Base-by-base conservation (phyloP, 768 basidiomycete genomes). In the Leccinum variicolor region DNA sequence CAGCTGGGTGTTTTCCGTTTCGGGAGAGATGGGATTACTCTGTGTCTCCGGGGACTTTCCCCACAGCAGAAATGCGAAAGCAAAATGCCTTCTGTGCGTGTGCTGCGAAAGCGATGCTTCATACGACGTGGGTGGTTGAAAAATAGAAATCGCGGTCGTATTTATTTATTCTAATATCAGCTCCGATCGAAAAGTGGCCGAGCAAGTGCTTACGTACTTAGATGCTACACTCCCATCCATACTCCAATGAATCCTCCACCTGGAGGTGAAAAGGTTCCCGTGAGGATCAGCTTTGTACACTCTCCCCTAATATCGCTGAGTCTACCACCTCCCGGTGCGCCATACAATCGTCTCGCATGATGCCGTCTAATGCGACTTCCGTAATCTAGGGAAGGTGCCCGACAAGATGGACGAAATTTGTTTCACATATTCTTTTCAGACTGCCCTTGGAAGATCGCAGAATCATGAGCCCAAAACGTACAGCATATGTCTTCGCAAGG, bases 1-100 rank as follows among this genome's bases (percentile, higher is more conserved):
- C 75, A 79, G 84, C 79, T 80, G 83, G 86, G 76, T 70, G 87
- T 79, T 90, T 86, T 89, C 88, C 89, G 64, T 78, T 65, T 52
- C 62, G 77, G 77, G 75, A 71, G 76, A 82, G 78, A 75, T 76
- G 73, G 79, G 74, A 66, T 66, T 58, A 68, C 84, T 89, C 88
- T 86, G 86, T 81, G 73, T 82, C 89, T 90, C 89, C 89, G 89
- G 89, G 87, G 89, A 90, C 89, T 90, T 91, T 90, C 88, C 89
- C 89, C 89, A 86, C 89, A 90, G 89, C 86, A 47, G 61, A 76
- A 79, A 61, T 55, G 55, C 60, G 75, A 79, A 78, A 79, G 76
- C 69, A 55, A 54, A 58, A 57, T 63, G 74, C 80, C 80, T 77
- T 77, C 82, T 80, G 89, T 89, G 72, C 77, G 89, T 81, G 74